Base-by-base conservation (phyloP, 768 basidiomycete species). In the Naganishia randhawae region DNA sequence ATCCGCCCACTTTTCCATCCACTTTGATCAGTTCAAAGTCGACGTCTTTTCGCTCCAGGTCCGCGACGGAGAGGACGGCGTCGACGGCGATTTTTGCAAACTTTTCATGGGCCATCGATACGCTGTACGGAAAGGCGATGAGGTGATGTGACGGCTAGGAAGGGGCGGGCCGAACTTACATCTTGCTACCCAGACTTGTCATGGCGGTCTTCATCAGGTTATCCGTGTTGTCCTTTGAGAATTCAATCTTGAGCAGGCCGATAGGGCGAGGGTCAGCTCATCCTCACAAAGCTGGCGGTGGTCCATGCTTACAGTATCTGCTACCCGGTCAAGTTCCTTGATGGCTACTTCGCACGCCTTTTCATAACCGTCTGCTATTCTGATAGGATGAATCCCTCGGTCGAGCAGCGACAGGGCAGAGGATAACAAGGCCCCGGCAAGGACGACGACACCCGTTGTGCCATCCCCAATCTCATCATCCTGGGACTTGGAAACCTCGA, bases 401-500 rank as follows among this genome's bases (percentile, higher is more conserved):
- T 99, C 96, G n/a, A 99, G 85, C n/a, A 99, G 84, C 4, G 87
- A 85, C 82, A 97, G 89, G 69, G 93, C 94, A 78, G 96, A 89
- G 73, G 98, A 95, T 50, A 99, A 83, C 25, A 99, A 84, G 17
- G 96, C 96, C 70, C 96, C 96, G n/a, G 96, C 96, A 68, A 99
- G 88, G 3, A 99, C 95, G 71, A 98, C 96, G 69, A 99, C 96
- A 80, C 96, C 96, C 32, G 96, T 98, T 7, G 96, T 98, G 69
- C 96, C 96, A 81, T 99, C 96, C 29, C 96, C 96, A 78, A 99
- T 95, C 83, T 99, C 96, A 80, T 99, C 96, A 80, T 99, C 96
- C 83, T 99, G 96, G 78, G 90, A 92, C 83, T 94, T 95, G 19
- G 92, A 94, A 48, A 98, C 84, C 69, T 79, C 77, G 13, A 99